Evolutionary conservation across 352 stramenopile species (phyloP).

Genomic region (Phytopythium litorale): DNA sequence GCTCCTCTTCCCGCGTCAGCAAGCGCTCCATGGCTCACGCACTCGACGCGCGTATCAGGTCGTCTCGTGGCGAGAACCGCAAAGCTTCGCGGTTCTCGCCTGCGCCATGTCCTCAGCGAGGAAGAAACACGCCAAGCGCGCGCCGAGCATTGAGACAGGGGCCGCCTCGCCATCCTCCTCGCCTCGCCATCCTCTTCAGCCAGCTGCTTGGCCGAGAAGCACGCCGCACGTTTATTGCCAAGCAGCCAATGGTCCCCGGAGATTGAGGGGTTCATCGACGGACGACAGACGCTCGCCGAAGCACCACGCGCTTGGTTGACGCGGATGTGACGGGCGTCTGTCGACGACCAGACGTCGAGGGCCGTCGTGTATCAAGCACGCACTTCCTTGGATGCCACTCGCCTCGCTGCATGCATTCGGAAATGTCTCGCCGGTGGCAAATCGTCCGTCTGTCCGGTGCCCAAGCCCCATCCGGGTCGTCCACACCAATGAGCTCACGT

Average conservation of each 20-base stretch:
- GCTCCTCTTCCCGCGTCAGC: background rate
- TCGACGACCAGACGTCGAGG: background rate
- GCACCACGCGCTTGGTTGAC: background rate
- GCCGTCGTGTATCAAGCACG: background rate
- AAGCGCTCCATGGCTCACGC: too few relatives aligned
- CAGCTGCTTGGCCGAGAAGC: background rate
- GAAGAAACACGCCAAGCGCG: background rate
- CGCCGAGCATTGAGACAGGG: conserved; percentile 1
- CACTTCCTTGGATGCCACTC: background rate
- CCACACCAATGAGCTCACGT: background rate
- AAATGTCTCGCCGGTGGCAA: background rate
- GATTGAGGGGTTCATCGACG: too few relatives aligned
- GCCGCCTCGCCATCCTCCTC: background rate
- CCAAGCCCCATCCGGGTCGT: background rate
- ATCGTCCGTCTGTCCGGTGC: background rate
- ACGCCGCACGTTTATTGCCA: background rate
- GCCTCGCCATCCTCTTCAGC: background rate
- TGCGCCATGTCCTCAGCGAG: background rate
- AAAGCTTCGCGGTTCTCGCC: background rate
- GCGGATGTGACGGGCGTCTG: conserved; percentile 1
- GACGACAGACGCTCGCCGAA: background rate
- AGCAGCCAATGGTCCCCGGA: background rate
- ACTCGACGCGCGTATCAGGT: background rate
- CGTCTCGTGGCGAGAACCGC: background rate
- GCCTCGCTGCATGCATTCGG: too few relatives aligned